These are phyloP conservation scores for Teunomyces kruisii DNA, from an alignment of 805 yeast genomes.

Conservation along the genomic window DNA sequence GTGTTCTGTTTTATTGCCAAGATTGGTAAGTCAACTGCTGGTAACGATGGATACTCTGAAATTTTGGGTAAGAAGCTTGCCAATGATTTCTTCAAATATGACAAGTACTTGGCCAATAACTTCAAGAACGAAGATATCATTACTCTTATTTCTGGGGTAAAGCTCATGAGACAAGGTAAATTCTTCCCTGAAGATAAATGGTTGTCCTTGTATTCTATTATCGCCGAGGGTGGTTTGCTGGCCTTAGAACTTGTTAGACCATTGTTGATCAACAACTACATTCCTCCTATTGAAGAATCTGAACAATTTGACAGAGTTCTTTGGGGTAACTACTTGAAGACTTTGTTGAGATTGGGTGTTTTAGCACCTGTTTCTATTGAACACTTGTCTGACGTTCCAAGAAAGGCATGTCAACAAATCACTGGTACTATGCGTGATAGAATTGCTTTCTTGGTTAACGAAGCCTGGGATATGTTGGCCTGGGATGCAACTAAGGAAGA, in stretches of 20 bases:
- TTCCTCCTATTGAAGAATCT: conserved; percentile 52
- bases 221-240: conserved; percentile 55
- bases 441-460: conserved; percentile 53
- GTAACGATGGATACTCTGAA: conserved; percentile 41
- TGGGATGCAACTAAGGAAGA: conserved; percentile 59
- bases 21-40: conserved; percentile 44
- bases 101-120: conserved; percentile 38
- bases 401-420: conserved; percentile 64
- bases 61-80: conserved; percentile 32
- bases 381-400: conserved; percentile 69
- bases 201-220: conserved; percentile 64
- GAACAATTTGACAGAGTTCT: conserved; percentile 56
- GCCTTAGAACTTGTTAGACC: conserved; percentile 55
- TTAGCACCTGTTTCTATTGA: conserved; percentile 70
- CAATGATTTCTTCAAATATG: conserved; percentile 41
- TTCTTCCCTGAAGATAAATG: conserved; percentile 71
- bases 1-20: conserved; percentile 57
- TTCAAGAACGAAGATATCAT: conserved; percentile 45
- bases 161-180: conserved; percentile 50
- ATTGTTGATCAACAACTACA: conserved; percentile 46
- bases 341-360: conserved; percentile 57
- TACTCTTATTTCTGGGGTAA: conserved; percentile 48
- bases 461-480: conserved; percentile 75
- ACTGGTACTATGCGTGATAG: conserved; percentile 63
- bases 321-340: conserved; percentile 68